Base-by-base conservation (phyloP, 805 yeast genomes). In the Scheffersomyces amazonensis region DNA sequence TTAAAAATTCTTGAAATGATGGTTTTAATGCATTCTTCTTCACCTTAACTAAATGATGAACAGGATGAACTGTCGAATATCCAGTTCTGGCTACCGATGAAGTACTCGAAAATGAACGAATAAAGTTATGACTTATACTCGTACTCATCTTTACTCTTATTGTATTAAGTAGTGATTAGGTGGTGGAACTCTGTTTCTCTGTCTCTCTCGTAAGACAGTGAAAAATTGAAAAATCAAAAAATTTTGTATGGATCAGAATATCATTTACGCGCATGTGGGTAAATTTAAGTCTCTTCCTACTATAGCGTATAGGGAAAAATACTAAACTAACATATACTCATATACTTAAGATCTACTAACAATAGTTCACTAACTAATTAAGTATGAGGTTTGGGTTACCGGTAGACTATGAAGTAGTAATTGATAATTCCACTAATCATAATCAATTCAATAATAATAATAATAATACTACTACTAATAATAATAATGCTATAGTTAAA, bases 11-110 rank as follows among this genome's bases (percentile, higher is more conserved):
- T 36, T 84, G 79, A 60, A 81, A 85, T 43, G 82, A 71, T 40
- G 91, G 89, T 25, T 90, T 83, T 35, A 91, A 74, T 38, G 77
- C 76, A 27, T 80, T 66, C 60, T 93, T 93, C 52, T 78, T 75
- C 54, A 87, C 80, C 48, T 78, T 79, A 31, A 91, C 86, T 42
- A 78, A 74, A 63, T 93, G 99, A 61, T 93, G 99, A 12, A 91
- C 95, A 1, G 99, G 98, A 35, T 83, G 78, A 25, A 87, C 90
- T 36, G 87, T 75, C 28, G 95, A 83, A 59, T 68, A 69, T 7
- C 71, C 71, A 11, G 71, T 48, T 39, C 54, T 65, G 32, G 46
- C 35, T 75, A 78, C 21, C 80, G 83, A 35, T 75, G 75, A 58
- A 66, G 75, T 41, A 63, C 64, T 27, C 53, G 64, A 36, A 50